Conservation (phyloP, 1,139 yeast species). For the Taphrina communis region DNA sequence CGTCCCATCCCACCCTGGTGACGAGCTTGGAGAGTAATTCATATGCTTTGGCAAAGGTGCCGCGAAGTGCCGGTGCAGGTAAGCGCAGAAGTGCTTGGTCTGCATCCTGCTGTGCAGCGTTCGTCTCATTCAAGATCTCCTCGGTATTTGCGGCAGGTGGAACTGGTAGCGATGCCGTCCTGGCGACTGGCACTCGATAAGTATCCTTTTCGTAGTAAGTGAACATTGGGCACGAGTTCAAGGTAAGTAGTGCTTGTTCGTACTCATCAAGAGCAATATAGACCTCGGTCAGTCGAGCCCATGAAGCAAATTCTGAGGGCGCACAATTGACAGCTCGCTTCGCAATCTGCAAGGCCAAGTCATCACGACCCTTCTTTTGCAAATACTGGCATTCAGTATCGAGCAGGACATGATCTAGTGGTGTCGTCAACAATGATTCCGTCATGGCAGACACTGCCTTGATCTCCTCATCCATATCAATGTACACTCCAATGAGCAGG, state of each 20-base stretch:
- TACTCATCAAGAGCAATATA: constrained; percentile 74
- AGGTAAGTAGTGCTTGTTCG: constrained; percentile 75
- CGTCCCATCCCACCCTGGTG: constrained; percentile 83
- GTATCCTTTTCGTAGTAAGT: constrained; percentile 64
- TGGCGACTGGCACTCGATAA: constrained; percentile 65
- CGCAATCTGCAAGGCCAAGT: constrained; percentile 76
- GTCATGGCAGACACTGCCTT: constrained; percentile 73
- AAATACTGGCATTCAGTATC: constrained; percentile 75
- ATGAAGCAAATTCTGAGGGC: constrained; percentile 83
- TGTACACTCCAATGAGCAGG: constrained; percentile 66
- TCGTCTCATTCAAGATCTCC: constrained; percentile 58
- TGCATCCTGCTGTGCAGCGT: constrained; percentile 51
- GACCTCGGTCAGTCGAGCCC: constrained; percentile 76
- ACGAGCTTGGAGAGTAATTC: constrained; percentile 75
- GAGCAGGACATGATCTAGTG: constrained; percentile 66
- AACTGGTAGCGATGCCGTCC: constrained; percentile 73
- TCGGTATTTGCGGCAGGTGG: constrained; percentile 68
- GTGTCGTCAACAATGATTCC: constrained; percentile 62
- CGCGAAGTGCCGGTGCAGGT: constrained; percentile 76
- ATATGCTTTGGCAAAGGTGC: constrained; percentile 81
- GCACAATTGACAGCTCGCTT: constrained; percentile 75
- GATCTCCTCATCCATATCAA: constrained; percentile 69
- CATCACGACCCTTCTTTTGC: constrained; percentile 66
- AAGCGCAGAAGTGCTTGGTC: constrained; percentile 73
- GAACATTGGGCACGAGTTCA: constrained; percentile 93